Evolutionary conservation across 352 stramenopile genomes (phyloP), one percentile per base, ranked within the genome.

Genomic region (Globisporangium emineosum): DNA sequence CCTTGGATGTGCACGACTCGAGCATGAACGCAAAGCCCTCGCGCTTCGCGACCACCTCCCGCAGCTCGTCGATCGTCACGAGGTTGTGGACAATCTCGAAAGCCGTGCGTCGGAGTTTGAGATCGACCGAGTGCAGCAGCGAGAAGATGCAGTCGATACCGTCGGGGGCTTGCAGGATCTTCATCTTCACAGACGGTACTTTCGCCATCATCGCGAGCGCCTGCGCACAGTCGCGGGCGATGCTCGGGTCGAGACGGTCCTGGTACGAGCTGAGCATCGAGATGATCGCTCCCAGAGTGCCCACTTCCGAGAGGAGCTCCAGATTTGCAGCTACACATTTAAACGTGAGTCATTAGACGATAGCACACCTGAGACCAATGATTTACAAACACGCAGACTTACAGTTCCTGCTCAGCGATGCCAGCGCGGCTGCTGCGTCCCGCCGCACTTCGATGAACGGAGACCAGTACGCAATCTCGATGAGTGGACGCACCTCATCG

Each of bases 381-480:
- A n/a, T n/a, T n/a, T n/a, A n/a, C n/a, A 30, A 3, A 54, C 29
- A 49, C 6, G 35, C 0, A 1, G 21, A 76, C 70, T 10, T 70
- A 91, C 83, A 63, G 53, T 96, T 96, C 30, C 86, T 80, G 37
- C 78, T 86, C 23, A 96, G 65, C 15, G 87, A 91, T 0, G 79
- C 72, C 23, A 96, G 78, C 0, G 87, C 87, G 5, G 87, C 80
- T 10, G 87, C 87, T 2, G 83, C 82, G 35, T 96, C 87, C 5
- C 85, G 78, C 7, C 85, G 79, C 5, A 96, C 85, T 70, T 96
- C 87, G 32, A 89, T 59, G 47, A 93, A 93, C 0, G 83, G 82
- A 3, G 81, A 93, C 87, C 85, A 96, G 75, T 94, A 96, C n/a
- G 85, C 85, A 53, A 94, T 90, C 56, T 94, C 87, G 42, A 96